Base-by-base conservation (phyloP, 805 yeast species). In the Yarrowia keelungensis region DNA sequence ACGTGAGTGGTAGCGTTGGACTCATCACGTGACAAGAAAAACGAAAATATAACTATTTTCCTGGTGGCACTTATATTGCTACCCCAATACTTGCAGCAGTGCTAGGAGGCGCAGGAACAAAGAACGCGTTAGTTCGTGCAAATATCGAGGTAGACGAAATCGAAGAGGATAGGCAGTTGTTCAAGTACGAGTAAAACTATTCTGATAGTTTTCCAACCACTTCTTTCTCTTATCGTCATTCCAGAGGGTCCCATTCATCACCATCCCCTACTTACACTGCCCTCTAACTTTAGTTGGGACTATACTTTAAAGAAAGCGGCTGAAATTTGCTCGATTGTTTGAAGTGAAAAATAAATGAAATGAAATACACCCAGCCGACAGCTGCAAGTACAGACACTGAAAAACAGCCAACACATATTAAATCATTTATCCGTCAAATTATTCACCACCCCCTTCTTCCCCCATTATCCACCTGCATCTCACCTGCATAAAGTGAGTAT, bases 101-200 rank as follows among this genome's bases (percentile, higher is more conserved):
- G 15, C 2, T 15, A 19, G 32, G 35, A 11, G 50, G 35, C 50
- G 50, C 35, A 46, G 50, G 26, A 22, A 46, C 50, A 46, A 46
- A 45, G 49, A 32, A 26, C 53, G 53, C 26, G 53, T 49, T 26
- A 15, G n/a, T 46, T 19, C 50, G 50, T 46, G 50, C 16, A 26
- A 26, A 26, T 26, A 1, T 2, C 2, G 32, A 3, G 32, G 32
- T 26, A 26, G 32, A 26, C 4, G 32, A 5, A 26, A 5, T 26
- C 7, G 32, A 26, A 26, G 7, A 26, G 0, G 7, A 26, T 2
- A 3, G 32, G 32, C 0, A 3, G 32, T 26, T 26, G 4, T n/a
- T n/a, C n/a, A n/a, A n/a, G n/a, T n/a, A n/a, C n/a, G n/a, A n/a
- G n/a, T n/a, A n/a, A n/a, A n/a, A n/a, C n/a, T n/a, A n/a, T n/a